Percentiles rank a stretch among this genome's conserved stretches.
These are phyloP conservation scores for Isatis tinctoria DNA, from an alignment of 345 rosid species.

Conservation along the genomic window DNA sequence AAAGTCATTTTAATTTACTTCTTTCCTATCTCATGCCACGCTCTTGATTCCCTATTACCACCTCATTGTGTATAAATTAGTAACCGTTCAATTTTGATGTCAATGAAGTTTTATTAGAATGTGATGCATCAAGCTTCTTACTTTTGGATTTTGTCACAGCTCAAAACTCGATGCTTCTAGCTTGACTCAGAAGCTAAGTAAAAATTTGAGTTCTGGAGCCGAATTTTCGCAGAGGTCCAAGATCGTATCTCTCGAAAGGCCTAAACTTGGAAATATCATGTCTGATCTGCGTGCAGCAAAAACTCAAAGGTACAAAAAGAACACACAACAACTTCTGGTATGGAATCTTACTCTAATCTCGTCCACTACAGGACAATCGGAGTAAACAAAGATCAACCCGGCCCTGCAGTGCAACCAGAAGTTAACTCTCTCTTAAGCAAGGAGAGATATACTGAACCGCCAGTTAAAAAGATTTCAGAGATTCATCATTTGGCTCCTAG, in stretches of 20 bases:
- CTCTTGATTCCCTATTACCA: not conserved
- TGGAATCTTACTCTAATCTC: slow-evolving; percentile 6
- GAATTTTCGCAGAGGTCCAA: slow-evolving; percentile 36
- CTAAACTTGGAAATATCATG: slow-evolving; percentile 41
- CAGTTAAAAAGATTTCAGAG: slow-evolving; percentile 20
- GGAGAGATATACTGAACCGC: slow-evolving; percentile 34
- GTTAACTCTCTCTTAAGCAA: slow-evolving; percentile 28
- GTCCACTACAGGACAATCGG: slow-evolving; percentile 37
- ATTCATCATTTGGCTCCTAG: slow-evolving; percentile 30
- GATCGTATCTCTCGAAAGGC: slow-evolving; percentile 38
- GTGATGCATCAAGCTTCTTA: not conserved
- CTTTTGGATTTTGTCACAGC: slow-evolving; percentile 36
- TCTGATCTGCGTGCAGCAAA: slow-evolving; percentile 44
- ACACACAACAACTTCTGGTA: not conserved
- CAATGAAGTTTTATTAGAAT: not conserved
- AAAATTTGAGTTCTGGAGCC: slow-evolving; percentile 31
- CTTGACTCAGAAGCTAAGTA: slow-evolving; percentile 39
- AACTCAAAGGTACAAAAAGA: slow-evolving; percentile 40
- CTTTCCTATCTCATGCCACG: not conserved
- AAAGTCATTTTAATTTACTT: not conserved
- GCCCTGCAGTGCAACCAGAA: slow-evolving; percentile 30
- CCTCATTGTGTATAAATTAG: not conserved
- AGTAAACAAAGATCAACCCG: slow-evolving; percentile 36
- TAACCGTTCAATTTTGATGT: not conserved
- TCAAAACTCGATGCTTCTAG: slow-evolving; percentile 36